Evolutionary conservation across 495 filamentous ascomycete genomes (phyloP), one percentile per base, ranked within the genome.

Genomic region (Aspergillus saccharolyticus): DNA sequence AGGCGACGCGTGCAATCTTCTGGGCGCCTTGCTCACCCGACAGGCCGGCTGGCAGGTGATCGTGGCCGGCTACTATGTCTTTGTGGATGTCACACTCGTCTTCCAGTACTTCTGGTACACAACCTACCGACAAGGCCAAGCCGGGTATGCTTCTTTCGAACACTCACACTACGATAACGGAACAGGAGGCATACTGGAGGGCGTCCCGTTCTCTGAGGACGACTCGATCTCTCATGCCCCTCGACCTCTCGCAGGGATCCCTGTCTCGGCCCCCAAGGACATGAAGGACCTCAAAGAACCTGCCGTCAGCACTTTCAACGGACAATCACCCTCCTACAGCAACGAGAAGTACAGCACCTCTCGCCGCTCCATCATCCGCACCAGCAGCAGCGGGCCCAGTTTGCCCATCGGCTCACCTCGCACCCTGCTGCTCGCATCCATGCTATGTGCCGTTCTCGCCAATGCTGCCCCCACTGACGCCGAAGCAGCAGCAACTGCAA

Each of bases 1-100:
- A 4, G 87, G 87, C 24, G 87, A 90, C 68, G 58, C 81, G n/a
- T 81, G 82, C 63, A 90, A 90, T 55, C 68, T 89, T 20, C 61
- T 87, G 1, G 87, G 87, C 7, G 84, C 83, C 0, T 49, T 88
- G 5, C 78, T 87, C 59, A 89, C 87, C 14, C 66, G 76, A 5
- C 87, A 90, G 65, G 87, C 87, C 24, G 72, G 70, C 48, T 90
- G 88, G 82, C 87, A 90, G 71, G 82, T 87, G 39, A 75, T 86
- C 17, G 75, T 89, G 24, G 87, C 84, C 5, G 67, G 65, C 15
- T 90, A 90, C 68, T 90, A 89, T 60, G 84, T 86, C 28, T 77
- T 78, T 8, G 87, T 90, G 0, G 87, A 90, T 63, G 57, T 85
- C 5, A 72, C 78, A 3, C 73, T 90, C 21, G 80, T 85, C 4